These are phyloP conservation scores for Phoma sp. DNA, from an alignment of 2,329 filamentous ascomycete genomes.

Conservation along the genomic window DNA sequence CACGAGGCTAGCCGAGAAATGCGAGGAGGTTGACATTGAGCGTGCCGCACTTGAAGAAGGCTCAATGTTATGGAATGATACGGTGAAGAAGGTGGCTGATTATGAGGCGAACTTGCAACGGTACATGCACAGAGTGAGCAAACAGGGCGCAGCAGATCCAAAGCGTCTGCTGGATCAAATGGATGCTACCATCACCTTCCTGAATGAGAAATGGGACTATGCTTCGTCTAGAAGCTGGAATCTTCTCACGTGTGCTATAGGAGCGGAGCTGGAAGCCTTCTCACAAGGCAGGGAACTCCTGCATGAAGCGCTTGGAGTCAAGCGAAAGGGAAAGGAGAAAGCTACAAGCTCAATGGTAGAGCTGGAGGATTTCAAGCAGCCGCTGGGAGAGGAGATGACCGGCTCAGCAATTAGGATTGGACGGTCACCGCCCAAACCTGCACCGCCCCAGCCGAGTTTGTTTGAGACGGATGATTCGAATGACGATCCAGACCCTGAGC, in stretches of 20 bases:
- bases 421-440: constrained; percentile 39
- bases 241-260: constrained; percentile 74
- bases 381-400: constrained; percentile 39
- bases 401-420: constrained; percentile 40
- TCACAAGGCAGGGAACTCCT: constrained; percentile 65
- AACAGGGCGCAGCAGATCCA: constrained; percentile 23
- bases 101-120: constrained; percentile 70
- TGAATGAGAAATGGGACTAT: constrained; percentile 61
- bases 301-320: constrained; percentile 44
- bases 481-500: constrained; percentile 54
- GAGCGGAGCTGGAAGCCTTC: constrained; percentile 74
- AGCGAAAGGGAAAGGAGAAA: constrained; percentile 38
- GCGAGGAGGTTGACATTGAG: constrained; percentile 65
- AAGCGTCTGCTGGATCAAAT: constrained; percentile 54
- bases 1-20: constrained; percentile 60
- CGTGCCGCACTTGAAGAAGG: constrained; percentile 71
- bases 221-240: constrained; percentile 73
- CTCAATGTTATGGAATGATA: constrained; percentile 68
- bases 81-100: constrained; percentile 62
- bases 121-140: constrained; percentile 53
- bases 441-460: constrained; percentile 32
- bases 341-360: constrained; percentile 27
- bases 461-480: constrained; percentile 53
- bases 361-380: constrained; percentile 22
- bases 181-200: constrained; percentile 59